Evolutionary conservation across 768 basidiomycete genomes (phyloP).

Genomic region (Boletus huronensis): DNA sequence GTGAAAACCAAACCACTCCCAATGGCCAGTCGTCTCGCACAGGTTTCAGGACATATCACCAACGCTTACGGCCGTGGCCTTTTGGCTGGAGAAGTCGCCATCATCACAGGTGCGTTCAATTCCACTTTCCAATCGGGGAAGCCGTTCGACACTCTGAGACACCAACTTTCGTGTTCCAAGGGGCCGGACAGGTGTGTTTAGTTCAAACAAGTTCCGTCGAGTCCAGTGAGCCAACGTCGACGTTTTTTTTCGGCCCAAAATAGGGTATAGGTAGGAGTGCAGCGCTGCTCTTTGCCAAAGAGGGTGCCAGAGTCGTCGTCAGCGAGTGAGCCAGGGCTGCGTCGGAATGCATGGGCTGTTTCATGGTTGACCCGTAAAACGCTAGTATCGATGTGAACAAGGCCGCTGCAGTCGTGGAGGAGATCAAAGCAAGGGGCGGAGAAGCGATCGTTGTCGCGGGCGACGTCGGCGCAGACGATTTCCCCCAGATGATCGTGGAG

Average conservation of each 20-base stretch:
- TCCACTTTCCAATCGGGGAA: neutral
- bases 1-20: neutral
- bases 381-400: conserved; percentile 69
- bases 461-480: conserved; percentile 80
- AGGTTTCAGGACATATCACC: conserved; percentile 68
- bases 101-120: conserved; percentile 67
- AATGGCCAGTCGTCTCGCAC: conserved; percentile 60
- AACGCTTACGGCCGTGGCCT: conserved; percentile 52
- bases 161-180: conserved; percentile 33
- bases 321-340: conserved; percentile 56
- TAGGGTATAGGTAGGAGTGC: conserved; percentile 77
- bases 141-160: neutral
- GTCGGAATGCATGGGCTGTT: neutral
- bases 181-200: conserved; percentile 66
- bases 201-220: neutral
- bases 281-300: conserved; percentile 76
- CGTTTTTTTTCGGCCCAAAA: neutral
- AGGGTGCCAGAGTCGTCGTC: conserved; percentile 84
- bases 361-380: conserved; percentile 1
- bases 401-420: conserved; percentile 60
- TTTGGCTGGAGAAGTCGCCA: conserved; percentile 74
- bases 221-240: neutral
- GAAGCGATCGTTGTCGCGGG: conserved; percentile 72
- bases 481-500: conserved; percentile 73
- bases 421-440: conserved; percentile 72